These are phyloP conservation scores for Metschnikowia borealis DNA, from an alignment of 805 yeast species.

Conservation along the genomic window DNA sequence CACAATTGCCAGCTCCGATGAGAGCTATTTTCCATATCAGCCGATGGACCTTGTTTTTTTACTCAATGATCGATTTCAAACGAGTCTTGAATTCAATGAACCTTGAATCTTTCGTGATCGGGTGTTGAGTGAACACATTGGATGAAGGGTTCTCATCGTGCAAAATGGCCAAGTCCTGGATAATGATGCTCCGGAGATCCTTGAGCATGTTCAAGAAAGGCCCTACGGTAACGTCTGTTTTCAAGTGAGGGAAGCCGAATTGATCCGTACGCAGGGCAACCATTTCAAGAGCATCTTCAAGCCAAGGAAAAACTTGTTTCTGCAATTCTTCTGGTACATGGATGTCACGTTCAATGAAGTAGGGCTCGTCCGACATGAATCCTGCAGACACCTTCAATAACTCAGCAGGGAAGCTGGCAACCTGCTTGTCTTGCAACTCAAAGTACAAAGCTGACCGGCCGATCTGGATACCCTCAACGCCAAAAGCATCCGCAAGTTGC, in stretches of 20 bases:
- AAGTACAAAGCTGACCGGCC: not conserved
- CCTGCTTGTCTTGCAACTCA: too few species aligned
- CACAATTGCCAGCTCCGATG: too few species aligned
- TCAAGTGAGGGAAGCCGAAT: not conserved
- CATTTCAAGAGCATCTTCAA: not conserved
- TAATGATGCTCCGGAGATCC: not conserved
- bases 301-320: not conserved
- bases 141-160: not conserved
- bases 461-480: not conserved
- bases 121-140: not conserved
- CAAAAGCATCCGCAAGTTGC: not conserved
- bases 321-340: not conserved
- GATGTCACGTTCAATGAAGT: not conserved
- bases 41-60: not conserved
- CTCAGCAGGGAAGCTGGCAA: not conserved
- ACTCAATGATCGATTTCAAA: not conserved
- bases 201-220: not conserved
- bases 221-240: not conserved
- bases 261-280: not conserved
- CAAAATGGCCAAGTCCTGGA: constrained; percentile 9
- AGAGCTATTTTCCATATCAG: too few species aligned
- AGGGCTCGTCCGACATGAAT: not conserved
- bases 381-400: not conserved
- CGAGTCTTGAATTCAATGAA: not conserved
- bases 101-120: not conserved